These are phyloP conservation scores for Candida freyschussii DNA, from an alignment of 1,139 yeast species.

Conservation along the genomic window DNA sequence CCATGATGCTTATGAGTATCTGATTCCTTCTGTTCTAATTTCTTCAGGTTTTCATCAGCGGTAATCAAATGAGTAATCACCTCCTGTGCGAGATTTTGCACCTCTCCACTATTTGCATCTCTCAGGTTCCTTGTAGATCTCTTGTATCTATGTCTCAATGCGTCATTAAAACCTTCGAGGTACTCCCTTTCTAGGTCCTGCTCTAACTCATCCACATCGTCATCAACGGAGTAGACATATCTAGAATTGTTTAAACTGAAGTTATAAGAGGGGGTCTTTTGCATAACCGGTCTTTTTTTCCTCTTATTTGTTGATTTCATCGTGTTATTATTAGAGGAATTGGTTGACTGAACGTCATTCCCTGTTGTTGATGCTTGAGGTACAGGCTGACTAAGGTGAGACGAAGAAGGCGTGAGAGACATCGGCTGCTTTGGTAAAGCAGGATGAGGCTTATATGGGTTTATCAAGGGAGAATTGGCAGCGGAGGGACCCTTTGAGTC, in stretches of 20 bases:
- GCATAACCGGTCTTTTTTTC: slow-evolving; percentile 22
- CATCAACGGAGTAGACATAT: slow-evolving; percentile 66
- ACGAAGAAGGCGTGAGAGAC: too few relatives aligned
- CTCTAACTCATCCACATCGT: slow-evolving; percentile 60
- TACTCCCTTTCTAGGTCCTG: slow-evolving; percentile 58
- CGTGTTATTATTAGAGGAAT: slow-evolving; percentile 15
- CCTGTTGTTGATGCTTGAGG: slow-evolving; percentile 4
- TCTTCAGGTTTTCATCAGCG: slow-evolving; percentile 24
- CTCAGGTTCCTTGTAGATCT: slow-evolving; percentile 20
- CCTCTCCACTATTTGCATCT: slow-evolving; percentile 11
- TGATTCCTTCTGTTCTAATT: slow-evolving; percentile 21
- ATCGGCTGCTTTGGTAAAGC: slow-evolving; percentile 2
- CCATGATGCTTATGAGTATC: slow-evolving; percentile 16
- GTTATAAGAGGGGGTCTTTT: slow-evolving; percentile 20
- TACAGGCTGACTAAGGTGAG: not conserved
- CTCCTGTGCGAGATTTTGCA: slow-evolving; percentile 12
- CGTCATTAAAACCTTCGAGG: slow-evolving; percentile 69
- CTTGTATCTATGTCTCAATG: slow-evolving; percentile 42
- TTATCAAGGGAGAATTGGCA: slow-evolving; percentile 3
- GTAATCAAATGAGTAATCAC: slow-evolving; percentile 19
- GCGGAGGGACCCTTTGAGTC: not conserved
- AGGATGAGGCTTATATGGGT: slow-evolving; percentile 3
- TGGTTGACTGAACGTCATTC: slow-evolving; percentile 10
- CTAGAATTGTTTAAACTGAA: slow-evolving; percentile 17
- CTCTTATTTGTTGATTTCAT: slow-evolving; percentile 8